These are phyloP conservation scores for Candida berthetii DNA, from an alignment of 805 yeast species.

Conservation along the genomic window DNA sequence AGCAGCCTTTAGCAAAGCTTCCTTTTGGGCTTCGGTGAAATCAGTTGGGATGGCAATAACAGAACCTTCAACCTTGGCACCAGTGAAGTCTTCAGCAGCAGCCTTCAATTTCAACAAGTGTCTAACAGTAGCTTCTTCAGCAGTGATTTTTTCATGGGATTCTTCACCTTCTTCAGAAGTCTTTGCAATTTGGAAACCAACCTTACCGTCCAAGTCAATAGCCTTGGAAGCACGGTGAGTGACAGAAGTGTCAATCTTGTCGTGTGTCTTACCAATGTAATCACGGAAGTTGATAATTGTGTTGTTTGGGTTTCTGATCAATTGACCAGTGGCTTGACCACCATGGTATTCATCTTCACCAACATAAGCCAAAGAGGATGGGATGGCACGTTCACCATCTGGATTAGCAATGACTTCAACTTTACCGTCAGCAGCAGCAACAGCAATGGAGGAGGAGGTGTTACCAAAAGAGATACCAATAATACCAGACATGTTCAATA, in stretches of 20 bases:
- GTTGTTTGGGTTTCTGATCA: constrained; percentile 82
- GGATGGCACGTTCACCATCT: constrained; percentile 97
- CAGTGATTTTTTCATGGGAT: constrained; percentile 48
- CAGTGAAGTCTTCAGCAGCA: constrained; percentile 92
- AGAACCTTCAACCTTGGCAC: constrained; percentile 71
- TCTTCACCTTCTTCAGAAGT: constrained; percentile 30
- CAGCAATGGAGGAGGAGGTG: constrained; percentile 92
- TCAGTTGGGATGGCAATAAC: constrained; percentile 91
- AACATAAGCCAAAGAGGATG: constrained; percentile 86
- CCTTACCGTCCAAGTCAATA: constrained; percentile 55
- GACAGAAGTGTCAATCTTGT: constrained; percentile 60
- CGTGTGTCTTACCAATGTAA: constrained; percentile 72
- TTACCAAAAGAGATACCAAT: constrained; percentile 97
- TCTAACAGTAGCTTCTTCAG: constrained; percentile 76
- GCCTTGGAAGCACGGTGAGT: constrained; percentile 66
- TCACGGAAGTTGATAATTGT: constrained; percentile 93
- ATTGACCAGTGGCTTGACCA: constrained; percentile 88
- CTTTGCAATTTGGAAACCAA: constrained; percentile 55
- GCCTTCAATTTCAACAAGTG: constrained; percentile 75
- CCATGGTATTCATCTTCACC: constrained; percentile 97
- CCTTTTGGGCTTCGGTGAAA: constrained; percentile 69
- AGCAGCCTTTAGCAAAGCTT: constrained; percentile 55
- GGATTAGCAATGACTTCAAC: constrained; percentile 98
- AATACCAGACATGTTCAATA: constrained; percentile 41
- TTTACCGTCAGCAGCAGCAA: constrained; percentile 77